Conservation (phyloP, 306 rosid genomes). For the Aeschynomene evenia region DNA sequence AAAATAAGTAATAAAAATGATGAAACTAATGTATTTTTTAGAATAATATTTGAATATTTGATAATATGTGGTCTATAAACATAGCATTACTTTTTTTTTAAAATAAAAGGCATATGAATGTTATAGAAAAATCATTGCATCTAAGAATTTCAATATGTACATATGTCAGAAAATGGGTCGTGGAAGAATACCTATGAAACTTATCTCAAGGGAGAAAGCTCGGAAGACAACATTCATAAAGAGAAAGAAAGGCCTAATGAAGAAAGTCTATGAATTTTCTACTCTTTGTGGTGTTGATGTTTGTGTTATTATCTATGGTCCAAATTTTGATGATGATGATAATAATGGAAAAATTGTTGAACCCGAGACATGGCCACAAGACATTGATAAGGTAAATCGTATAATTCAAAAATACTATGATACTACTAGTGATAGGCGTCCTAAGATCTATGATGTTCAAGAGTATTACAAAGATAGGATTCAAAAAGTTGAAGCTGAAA, state of each 20-base stretch:
- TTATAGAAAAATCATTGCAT: neutral
- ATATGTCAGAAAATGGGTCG: conserved; percentile 28
- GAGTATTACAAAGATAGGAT: conserved; percentile 28
- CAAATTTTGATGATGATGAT: neutral
- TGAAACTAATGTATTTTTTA: too few relatives aligned
- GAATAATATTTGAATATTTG: too few relatives aligned
- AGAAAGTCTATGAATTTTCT: conserved; percentile 27
- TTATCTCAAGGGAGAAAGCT: conserved; percentile 24
- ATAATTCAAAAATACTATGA: conserved; percentile 25
- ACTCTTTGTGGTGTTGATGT: conserved; percentile 32
- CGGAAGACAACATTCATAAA: conserved; percentile 28
- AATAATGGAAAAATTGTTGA: neutral
- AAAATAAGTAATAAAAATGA: too few relatives aligned
- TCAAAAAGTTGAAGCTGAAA: conserved; percentile 30
- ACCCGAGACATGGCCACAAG: conserved; percentile 33
- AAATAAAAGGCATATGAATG: too few relatives aligned
- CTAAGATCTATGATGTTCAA: conserved; percentile 22
- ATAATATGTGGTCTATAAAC: too few relatives aligned
- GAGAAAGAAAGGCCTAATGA: conserved; percentile 25
- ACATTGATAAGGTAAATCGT: neutral
- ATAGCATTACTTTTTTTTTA: too few relatives aligned
- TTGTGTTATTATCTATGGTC: conserved; percentile 23
- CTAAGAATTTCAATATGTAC: neutral
- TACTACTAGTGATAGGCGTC: neutral
- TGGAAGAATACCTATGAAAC: conserved; percentile 32